phyloP scores from a whole-genome alignment of 108 stramenopile genomes.

The Cyclotella baltica region DNA sequence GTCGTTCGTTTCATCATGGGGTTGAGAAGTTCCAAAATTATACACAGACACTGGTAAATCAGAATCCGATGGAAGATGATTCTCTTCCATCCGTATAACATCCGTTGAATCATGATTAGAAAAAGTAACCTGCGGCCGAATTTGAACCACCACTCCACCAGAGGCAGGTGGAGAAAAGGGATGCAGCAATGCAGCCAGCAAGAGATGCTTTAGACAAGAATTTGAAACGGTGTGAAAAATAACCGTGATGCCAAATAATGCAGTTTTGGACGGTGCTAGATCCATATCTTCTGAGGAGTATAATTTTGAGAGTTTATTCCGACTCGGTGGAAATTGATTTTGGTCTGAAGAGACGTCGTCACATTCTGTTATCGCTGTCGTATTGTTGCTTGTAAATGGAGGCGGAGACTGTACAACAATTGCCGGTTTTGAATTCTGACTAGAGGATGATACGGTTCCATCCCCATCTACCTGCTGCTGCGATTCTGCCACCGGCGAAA shows the following conservation, averaged over 20 bases:
- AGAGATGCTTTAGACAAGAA: slow-evolving; percentile 62
- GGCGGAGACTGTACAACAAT: slow-evolving; percentile 31
- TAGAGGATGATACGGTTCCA: background rate
- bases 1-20: slow-evolving; percentile 1
- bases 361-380: background rate
- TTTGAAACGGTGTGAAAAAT: slow-evolving; percentile 81
- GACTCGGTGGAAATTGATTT: background rate
- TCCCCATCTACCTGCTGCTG: slow-evolving; percentile 9
- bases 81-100: slow-evolving; percentile 59
- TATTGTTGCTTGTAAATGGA: slow-evolving; percentile 21
- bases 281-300: slow-evolving; percentile 47
- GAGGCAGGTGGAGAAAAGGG: slow-evolving; percentile 75
- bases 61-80: slow-evolving; percentile 17
- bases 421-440: slow-evolving; percentile 4
- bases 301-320: background rate
- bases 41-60: slow-evolving; percentile 23
- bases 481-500: slow-evolving; percentile 20
- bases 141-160: slow-evolving; percentile 58
- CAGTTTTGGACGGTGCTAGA: slow-evolving; percentile 81
- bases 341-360: background rate
- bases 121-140: slow-evolving; percentile 60
- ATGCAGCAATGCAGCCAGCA: slow-evolving; percentile 83
- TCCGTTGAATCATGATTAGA: slow-evolving; percentile 50
- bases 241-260: slow-evolving; percentile 74
- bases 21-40: slow-evolving; percentile 29